phyloP scores from a whole-genome alignment of 2,329 filamentous ascomycete genomes.

The Pseudogymnoascus sp. region DNA sequence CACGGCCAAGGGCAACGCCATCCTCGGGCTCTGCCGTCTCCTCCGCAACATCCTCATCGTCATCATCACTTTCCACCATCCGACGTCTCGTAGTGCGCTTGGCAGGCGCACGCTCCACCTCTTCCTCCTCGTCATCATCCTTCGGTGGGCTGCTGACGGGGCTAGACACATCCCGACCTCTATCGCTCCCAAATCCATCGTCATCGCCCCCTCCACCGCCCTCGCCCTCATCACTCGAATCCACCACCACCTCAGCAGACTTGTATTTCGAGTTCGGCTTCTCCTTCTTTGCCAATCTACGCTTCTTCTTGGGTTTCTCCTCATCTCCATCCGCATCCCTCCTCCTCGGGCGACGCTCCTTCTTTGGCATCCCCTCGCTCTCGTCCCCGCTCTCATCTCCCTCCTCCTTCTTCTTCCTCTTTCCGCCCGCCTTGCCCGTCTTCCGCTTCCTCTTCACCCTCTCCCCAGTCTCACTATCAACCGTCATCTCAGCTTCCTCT shows the following conservation, averaged over 20 bases:
- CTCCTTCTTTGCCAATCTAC: constrained; percentile 26
- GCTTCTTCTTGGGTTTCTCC: constrained; percentile 31
- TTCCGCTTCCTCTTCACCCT: constrained; percentile 72
- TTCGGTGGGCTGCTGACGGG: not conserved
- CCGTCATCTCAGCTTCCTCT: constrained; percentile 71
- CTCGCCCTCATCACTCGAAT: not conserved
- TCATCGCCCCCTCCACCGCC: not conserved
- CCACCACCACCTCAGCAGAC: constrained; percentile 7
- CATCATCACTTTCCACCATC: constrained; percentile 31
- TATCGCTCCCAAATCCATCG: constrained; percentile 1
- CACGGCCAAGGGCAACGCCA: not conserved
- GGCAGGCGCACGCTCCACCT: constrained; percentile 3
- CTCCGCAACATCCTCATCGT: not conserved
- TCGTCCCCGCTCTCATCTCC: constrained; percentile 28
- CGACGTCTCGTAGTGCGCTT: constrained; percentile 24
- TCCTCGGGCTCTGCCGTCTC: not conserved
- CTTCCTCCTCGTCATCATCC: not conserved
- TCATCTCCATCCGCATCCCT: constrained; percentile 25
- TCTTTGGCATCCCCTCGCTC: constrained; percentile 23
- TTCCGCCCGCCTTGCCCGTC: constrained; percentile 32
- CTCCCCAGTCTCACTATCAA: constrained; percentile 74
- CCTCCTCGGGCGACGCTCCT: constrained; percentile 17
- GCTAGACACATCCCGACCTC: constrained; percentile 1
- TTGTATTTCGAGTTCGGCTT: constrained; percentile 15
- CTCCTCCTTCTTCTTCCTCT: constrained; percentile 34